Evolutionary conservation across 202 grass and related monocot genomes (phyloP), one percentile per base, ranked within the genome.

Genomic region (Tripidium arundinaceum): DNA sequence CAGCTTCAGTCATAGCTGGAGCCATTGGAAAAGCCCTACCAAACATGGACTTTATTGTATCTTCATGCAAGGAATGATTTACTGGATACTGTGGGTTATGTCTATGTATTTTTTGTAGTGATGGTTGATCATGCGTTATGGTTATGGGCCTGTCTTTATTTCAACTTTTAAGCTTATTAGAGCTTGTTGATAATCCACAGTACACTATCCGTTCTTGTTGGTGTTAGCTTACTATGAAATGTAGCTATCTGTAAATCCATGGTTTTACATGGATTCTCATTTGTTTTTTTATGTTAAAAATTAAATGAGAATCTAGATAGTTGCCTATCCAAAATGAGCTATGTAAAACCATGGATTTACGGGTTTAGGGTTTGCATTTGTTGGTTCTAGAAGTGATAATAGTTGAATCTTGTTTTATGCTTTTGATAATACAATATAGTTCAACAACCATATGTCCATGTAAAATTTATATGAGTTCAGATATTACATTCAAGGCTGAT

Each of bases 381-480:
- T 66, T 55, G 3, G 8, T 66, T 66, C 10, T 41, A 74, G 15
- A 74, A 63, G 8, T 39, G 13, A 15, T 4, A 64, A 40, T 25
- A n/a, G 10, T 83, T 40, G n/a, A 64, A 65, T 3, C 49, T 78
- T 72, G 22, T 18, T 50, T 29, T 50, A 22, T 78, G 46, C 59
- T 85, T 79, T 76, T 71, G 34, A 50, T 16, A 76, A 69, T 61
- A 39, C 34, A 36, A 68, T 68, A 58, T 62, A 38, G 60, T 22
- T 86, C 62, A 68, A 62, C 67, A 22, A 49, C 27, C 26, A 78
- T 62, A 75, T 81, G 39, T 45, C 26, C 63, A 69, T 58, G 40
- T 50, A 86, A 63, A 70, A 6, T 70, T 63, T 6, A 34, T 49
- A 40, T 25, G 21, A 52, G 52, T 70, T 86, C 13, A 49, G 39